Evolutionary conservation across 805 yeast genomes (phyloP), one percentile per base, ranked within the genome.

Genomic region (Starmerella stigmatis): DNA sequence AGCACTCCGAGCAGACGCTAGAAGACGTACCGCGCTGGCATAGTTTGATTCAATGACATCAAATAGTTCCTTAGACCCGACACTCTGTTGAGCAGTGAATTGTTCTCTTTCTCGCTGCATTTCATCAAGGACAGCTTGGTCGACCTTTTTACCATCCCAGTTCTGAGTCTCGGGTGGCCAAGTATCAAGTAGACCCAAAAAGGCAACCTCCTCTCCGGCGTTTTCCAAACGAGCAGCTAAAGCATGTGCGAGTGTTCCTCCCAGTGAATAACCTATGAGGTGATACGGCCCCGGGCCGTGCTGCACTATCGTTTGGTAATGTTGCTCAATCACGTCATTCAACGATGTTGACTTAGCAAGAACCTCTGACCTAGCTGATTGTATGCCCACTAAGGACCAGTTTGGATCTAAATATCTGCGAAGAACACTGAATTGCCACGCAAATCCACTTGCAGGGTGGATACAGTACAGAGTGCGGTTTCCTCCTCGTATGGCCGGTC

Each of bases 101-200:
- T 42, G 52, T 17, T 49, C 30, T 11, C 48, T 16, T 38, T 49
- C 52, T 1, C 47, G 44, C 20, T 40, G 39, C 52, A 49, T 49
- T 19, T 45, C 47, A 6, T 45, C 49, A n/a, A 49, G 12, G 7
- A 49, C 52, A 13, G 46, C 49, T 27, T 49, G 41, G 30, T 45
- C 47, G 3, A 48, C 44, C 15, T 30, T 36, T 21, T 43, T 46
- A 10, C 37, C 49, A 23, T 49, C 45, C 52, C 52, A 49, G 38
- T 45, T 49, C 34, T 49, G 52, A 1, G 52, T 49, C 27, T 49
- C 52, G 4, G 52, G 52, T 6, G 52, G 52, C 52, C 52, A 49
- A n/a, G 52, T 49, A 28, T 49, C 52, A 4, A 49, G 35, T 12
- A 49, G 17, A 2, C 52, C 52, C 15, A 49, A 34, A 27, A 49